Conservation (phyloP, 2,329 filamentous ascomycete species). For the Neocucurbitaria cava region DNA sequence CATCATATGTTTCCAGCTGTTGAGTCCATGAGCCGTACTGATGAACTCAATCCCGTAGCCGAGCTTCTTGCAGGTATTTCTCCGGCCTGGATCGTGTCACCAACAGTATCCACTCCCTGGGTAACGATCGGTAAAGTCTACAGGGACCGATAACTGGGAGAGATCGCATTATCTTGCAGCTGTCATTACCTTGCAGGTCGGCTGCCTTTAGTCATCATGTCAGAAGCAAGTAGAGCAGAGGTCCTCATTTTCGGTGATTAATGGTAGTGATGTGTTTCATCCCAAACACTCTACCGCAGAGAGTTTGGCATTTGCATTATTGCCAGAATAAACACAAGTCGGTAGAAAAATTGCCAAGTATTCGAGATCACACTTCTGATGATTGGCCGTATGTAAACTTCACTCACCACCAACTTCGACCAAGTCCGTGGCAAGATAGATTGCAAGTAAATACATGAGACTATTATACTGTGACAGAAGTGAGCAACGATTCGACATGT, state of each 20-base stretch:
- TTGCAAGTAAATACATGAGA: no score
- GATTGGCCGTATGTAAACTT: no score
- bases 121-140: not conserved
- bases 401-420: no score
- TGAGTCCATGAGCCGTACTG: not conserved
- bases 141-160: not conserved
- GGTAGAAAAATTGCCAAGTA: not conserved
- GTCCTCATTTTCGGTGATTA: not conserved
- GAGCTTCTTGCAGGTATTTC: not conserved
- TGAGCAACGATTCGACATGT: no score
- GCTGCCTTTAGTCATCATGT: not conserved
- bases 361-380: not conserved
- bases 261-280: not conserved
- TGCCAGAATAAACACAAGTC: not conserved
- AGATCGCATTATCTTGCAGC: constrained; percentile 1
- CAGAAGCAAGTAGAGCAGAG: not conserved
- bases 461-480: no score
- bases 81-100: not conserved
- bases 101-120: not conserved
- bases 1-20: no score
- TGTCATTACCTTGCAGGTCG: not conserved
- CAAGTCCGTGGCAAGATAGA: no score
- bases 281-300: no score
- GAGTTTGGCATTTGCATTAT: no score
- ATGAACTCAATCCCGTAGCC: not conserved